These are phyloP conservation scores for Rhodotorula sp. DNA, from an alignment of 1,284 basidiomycete genomes.

Conservation along the genomic window DNA sequence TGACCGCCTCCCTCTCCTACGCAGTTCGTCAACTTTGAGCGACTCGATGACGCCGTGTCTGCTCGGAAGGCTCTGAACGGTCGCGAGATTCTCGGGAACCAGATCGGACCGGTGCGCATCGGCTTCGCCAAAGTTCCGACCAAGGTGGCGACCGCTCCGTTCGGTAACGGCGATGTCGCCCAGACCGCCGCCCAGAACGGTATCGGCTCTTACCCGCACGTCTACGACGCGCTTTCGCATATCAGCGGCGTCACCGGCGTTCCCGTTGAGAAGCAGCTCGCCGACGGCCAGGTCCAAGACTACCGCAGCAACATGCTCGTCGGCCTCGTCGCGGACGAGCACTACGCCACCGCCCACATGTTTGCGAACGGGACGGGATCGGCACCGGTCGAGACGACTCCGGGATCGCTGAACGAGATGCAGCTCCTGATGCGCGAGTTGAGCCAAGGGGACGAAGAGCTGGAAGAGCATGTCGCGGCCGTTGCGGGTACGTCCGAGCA, in stretches of 20 bases:
- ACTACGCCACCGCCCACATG: conserved; percentile 45
- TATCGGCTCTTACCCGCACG: conserved; percentile 10
- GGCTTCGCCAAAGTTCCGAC: conserved; percentile 70
- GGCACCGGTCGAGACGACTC: conserved; percentile 60
- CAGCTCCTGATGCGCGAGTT: conserved; percentile 95
- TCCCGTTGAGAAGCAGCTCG: conserved; percentile 78
- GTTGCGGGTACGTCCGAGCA: conserved; percentile 65
- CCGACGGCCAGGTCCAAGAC: conserved; percentile 87
- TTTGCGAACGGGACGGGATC: conserved; percentile 43
- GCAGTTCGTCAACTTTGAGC: conserved; percentile 87
- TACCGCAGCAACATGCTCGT: conserved; percentile 86
- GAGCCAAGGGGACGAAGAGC: conserved; percentile 69
- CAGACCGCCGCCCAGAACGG: not conserved
- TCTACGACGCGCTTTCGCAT: conserved; percentile 69
- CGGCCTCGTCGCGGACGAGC: conserved; percentile 66
- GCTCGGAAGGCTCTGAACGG: conserved; percentile 93
- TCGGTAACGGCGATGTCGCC: conserved; percentile 9
- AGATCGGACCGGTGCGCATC: conserved; percentile 92
- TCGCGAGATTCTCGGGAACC: conserved; percentile 88
- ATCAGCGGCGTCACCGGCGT: conserved; percentile 84
- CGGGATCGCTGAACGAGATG: conserved; percentile 62
- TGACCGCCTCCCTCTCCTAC: no score
- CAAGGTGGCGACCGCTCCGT: conserved; percentile 22
- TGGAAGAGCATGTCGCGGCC: conserved; percentile 76
- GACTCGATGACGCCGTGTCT: conserved; percentile 90